phyloP scores from a whole-genome alignment of 2,329 filamentous ascomycete genomes.

The Colletotrichum sp. region DNA sequence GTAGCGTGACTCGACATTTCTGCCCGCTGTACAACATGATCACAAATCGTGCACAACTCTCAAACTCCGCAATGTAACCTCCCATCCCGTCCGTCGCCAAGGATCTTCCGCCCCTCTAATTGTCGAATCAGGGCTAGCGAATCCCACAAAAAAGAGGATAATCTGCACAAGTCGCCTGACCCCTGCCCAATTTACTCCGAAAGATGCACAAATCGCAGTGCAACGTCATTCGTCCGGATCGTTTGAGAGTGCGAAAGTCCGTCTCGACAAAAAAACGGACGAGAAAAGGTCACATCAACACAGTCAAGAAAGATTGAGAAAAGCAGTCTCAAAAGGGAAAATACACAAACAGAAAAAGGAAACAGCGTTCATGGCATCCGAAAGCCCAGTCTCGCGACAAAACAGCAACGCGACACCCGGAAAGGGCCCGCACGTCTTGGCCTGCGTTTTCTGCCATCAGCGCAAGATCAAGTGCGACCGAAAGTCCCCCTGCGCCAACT shows the following conservation, averaged over 20 bases:
- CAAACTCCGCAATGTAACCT: neutral
- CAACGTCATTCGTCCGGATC: neutral
- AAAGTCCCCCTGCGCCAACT: conserved; percentile 59
- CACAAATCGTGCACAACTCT: neutral
- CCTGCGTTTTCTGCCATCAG: conserved; percentile 63
- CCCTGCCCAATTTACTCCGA: neutral
- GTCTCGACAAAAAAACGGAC: neutral
- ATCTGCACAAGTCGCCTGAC: neutral
- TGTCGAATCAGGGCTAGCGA: neutral
- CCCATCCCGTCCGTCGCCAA: neutral
- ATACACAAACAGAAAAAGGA: neutral
- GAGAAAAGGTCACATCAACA: neutral
- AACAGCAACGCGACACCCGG: neutral
- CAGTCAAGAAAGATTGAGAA: neutral
- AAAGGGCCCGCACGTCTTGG: neutral
- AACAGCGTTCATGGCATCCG: neutral
- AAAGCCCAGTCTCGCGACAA: neutral
- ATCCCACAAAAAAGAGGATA: neutral
- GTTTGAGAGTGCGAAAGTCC: neutral
- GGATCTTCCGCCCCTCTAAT: neutral
- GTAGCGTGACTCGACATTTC: neutral
- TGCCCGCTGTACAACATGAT: neutral
- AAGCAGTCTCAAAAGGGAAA: neutral
- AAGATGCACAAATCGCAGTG: neutral
- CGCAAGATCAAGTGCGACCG: conserved; percentile 68